Conservation (phyloP, 2,329 filamentous ascomycete species). For the Trichoderma sp. region DNA sequence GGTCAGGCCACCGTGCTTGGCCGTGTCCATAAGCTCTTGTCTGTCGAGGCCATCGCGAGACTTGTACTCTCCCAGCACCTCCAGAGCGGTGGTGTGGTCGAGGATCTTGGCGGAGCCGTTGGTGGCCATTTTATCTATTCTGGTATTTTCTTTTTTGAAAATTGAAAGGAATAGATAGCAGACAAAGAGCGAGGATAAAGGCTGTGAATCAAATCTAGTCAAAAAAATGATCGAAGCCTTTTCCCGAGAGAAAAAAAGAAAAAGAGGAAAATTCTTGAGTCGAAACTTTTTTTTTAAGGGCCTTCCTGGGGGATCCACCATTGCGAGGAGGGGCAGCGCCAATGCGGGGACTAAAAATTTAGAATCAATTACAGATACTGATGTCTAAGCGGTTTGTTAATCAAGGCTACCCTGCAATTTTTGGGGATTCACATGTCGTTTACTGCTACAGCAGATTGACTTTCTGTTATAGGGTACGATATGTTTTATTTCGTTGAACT, state of each 20-base stretch:
- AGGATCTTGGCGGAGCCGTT: conserved; percentile 58
- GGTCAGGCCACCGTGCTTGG: conserved; percentile 87
- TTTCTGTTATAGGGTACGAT: background rate
- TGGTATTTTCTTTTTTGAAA: background rate
- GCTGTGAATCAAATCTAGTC: conserved; percentile 33
- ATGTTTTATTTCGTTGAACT: background rate
- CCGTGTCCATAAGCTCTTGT: conserved; percentile 83
- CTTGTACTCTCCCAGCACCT: conserved; percentile 78
- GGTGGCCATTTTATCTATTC: conserved; percentile 59
- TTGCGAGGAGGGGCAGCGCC: conserved; percentile 14
- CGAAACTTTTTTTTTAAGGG: conserved; percentile 40
- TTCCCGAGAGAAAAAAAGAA: conserved; percentile 51
- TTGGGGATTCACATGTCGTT: background rate
- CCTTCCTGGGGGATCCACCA: conserved; percentile 7
- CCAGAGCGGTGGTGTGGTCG: conserved; percentile 72
- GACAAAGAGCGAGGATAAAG: conserved; percentile 41
- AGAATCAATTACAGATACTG: background rate
- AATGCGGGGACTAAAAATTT: background rate
- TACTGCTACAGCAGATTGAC: background rate
- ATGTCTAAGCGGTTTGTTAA: background rate
- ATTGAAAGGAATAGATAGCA: conserved; percentile 26
- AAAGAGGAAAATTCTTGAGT: conserved; percentile 37
- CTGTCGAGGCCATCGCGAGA: conserved; percentile 83
- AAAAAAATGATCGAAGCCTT: conserved; percentile 42
- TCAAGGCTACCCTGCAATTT: background rate